phyloP scores from a whole-genome alignment of 495 filamentous ascomycete species.

The Tuber melanosporum region DNA sequence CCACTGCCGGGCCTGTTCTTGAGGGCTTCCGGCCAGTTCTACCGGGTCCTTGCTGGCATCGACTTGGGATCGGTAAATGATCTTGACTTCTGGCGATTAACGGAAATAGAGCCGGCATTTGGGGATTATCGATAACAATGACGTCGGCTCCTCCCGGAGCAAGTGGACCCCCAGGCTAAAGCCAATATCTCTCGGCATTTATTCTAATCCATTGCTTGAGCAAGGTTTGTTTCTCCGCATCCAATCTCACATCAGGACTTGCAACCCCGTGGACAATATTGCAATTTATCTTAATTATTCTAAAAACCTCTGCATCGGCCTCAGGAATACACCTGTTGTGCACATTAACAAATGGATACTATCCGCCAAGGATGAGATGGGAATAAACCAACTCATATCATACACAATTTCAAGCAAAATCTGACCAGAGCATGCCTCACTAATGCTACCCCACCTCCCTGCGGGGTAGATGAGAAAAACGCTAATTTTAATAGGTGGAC shows the following conservation, averaged over 20 bases:
- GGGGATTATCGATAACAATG: conserved; percentile 73
- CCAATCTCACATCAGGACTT: conserved; percentile 56
- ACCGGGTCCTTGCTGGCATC: conserved; percentile 76
- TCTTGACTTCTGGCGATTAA: conserved; percentile 70
- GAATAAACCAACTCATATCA: conserved; percentile 71
- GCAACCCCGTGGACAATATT: conserved; percentile 86
- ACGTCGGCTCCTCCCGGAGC: conserved; percentile 72
- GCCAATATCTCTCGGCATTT: conserved; percentile 74
- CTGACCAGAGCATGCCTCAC: conserved; percentile 81
- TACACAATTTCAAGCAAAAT: conserved; percentile 60
- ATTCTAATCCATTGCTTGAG: conserved; percentile 69
- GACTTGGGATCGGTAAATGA: conserved; percentile 78
- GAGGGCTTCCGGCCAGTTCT: conserved; percentile 52
- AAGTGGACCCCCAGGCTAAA: conserved; percentile 60
- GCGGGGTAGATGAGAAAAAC: conserved; percentile 79
- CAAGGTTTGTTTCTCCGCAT: conserved; percentile 50
- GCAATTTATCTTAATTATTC: conserved; percentile 82
- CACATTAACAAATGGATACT: conserved; percentile 10
- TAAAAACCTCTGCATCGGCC: conserved; percentile 76
- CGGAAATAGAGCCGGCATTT: conserved; percentile 77
- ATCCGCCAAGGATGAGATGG: conserved; percentile 16
- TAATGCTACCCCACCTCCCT: conserved; percentile 79
- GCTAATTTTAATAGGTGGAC: conserved; percentile 56
- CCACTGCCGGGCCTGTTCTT: conserved; percentile 71
- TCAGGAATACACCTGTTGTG: conserved; percentile 63